Conservation (phyloP, 2,329 filamentous ascomycete species). For the Fusarium algeriense region DNA sequence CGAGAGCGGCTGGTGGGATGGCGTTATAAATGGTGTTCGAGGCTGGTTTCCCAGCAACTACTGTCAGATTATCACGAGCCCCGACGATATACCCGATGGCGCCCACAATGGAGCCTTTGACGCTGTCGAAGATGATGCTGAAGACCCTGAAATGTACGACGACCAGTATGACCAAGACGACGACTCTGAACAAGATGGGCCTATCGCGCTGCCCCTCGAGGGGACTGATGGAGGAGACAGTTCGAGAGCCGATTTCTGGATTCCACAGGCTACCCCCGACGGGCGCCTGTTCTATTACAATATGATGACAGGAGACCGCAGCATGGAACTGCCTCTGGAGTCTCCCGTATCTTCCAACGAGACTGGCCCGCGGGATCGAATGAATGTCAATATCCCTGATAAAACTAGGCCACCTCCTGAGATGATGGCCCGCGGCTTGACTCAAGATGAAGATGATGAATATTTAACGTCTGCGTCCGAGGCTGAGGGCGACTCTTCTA, state of each 20-base stretch:
- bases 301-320: constrained; percentile 94
- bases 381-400: constrained; percentile 88
- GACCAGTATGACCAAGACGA: constrained; percentile 76
- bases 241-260: constrained; percentile 96
- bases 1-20: constrained; percentile 99
- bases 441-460: constrained; percentile 90
- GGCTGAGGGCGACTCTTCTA: constrained; percentile 78
- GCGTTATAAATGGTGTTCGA: constrained; percentile 94
- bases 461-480: constrained; percentile 88
- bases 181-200: constrained; percentile 72
- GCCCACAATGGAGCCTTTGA: constrained; percentile 67
- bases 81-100: constrained; percentile 77
- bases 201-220: constrained; percentile 75
- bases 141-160: constrained; percentile 74
- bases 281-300: constrained; percentile 98
- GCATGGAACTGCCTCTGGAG: constrained; percentile 93
- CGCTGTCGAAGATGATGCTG: constrained; percentile 71
- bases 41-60: constrained; percentile 99
- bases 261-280: constrained; percentile 94
- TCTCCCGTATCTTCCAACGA: constrained; percentile 85
- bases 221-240: constrained; percentile 72
- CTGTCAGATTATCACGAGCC: constrained; percentile 84
- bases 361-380: constrained; percentile 87
- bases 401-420: constrained; percentile 91
- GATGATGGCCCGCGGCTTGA: constrained; percentile 85